Base-by-base conservation (phyloP, 495 filamentous ascomycete genomes). In the Rostrohypoxylon terebratum region DNA sequence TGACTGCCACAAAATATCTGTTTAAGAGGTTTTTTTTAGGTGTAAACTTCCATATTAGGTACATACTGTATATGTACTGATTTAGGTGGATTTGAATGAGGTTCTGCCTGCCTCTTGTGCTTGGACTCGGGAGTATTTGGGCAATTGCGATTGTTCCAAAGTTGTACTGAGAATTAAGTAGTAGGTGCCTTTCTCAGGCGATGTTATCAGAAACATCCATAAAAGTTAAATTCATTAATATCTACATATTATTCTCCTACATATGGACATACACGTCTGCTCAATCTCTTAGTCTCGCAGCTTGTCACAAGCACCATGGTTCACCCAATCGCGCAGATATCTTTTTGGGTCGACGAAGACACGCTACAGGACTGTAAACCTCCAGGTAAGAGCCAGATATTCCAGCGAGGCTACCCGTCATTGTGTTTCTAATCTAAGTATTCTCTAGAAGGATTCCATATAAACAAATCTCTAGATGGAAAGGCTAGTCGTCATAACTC, bases 301-400 rank as follows among this genome's bases (percentile, higher is more conserved):
- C 48, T 63, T 51, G 11, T 51, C 2, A 28, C 23, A 28, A 6
- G 11, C 42, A 47, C 42, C 4, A 65, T 74, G 20, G 48, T n/a
- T 51, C 23, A 21, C 14, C 67, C 67, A 36, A 63, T 76, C 44
- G 74, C 68, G 9, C 68, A 66, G 34, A 63, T 76, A 63, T 76
- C 72, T 38, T 76, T 68, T 38, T 73, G 74, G 64, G 59, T 68
- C 33, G 42, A 44, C 28, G 64, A 47, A 23, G 47, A 60, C 13
- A 21, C 18, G 14, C 28, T 60, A 16, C 21, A 58, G 23, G 57
- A 21, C 9, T 62, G 34, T 4, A 55, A 63, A 21, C 54, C 48
- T 63, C 63, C 71, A 74, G 71, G 74, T 74, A 76, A 8, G 44
- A 10, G 16, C n/a, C 62, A 6, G 9, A 45, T 31, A 14, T 11